Evolutionary conservation across 1,284 basidiomycete genomes (phyloP).

Genomic region (Cutaneotrichosporon sp.): DNA sequence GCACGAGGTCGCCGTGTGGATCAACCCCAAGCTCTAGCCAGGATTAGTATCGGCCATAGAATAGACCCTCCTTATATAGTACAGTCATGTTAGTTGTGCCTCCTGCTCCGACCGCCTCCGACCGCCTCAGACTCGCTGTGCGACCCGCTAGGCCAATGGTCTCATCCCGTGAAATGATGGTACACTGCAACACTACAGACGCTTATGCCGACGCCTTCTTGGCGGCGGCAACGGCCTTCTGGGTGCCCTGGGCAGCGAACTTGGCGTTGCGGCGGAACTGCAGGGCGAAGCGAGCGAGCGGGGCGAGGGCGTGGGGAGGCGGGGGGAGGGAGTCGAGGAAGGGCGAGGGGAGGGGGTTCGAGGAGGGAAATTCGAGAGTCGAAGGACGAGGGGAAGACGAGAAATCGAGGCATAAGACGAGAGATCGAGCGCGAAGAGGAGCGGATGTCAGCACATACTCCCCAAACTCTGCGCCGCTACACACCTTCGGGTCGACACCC

Average conservation of each 20-base stretch:
- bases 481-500: slow-evolving; percentile 66
- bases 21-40: slow-evolving; percentile 16
- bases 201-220: slow-evolving; percentile 33
- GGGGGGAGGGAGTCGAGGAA: neutral
- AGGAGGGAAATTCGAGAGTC: neutral
- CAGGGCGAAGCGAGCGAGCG: neutral
- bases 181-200: slow-evolving; percentile 17
- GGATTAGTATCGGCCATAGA: neutral
- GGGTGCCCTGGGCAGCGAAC: slow-evolving; percentile 54
- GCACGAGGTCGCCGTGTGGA: slow-evolving; percentile 7
- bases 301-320: neutral
- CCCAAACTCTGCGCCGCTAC: slow-evolving; percentile 14
- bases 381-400: neutral
- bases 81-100: neutral
- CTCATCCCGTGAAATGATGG: slow-evolving; percentile 26
- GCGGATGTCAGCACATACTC: neutral
- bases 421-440: neutral
- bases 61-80: no score
- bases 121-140: no score
- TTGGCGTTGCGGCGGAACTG: slow-evolving; percentile 57
- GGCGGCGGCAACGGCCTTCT: slow-evolving; percentile 49
- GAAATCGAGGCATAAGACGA: neutral
- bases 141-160: slow-evolving; percentile 21
- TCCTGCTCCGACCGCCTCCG: neutral
- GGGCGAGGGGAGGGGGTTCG: neutral